Evolutionary conservation across 805 yeast genomes (phyloP).

Genomic region (Zygoascus tannicola): DNA sequence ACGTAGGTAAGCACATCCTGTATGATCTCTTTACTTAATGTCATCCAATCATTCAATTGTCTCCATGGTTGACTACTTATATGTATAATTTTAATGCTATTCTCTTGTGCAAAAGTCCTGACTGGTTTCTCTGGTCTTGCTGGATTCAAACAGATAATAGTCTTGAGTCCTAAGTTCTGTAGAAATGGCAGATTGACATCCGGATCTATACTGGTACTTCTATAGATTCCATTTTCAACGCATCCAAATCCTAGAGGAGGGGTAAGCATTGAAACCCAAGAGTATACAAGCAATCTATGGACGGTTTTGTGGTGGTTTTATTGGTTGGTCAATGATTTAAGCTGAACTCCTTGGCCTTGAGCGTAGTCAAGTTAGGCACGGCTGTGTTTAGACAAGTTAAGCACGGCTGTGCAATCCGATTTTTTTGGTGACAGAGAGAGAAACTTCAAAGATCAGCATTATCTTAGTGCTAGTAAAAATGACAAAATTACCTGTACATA

Average conservation of each 20-base stretch:
- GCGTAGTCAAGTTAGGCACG: no score
- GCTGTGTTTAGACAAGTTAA: no score
- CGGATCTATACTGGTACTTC: conserved; percentile 72
- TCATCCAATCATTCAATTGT: conserved; percentile 55
- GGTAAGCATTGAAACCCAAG: conserved; percentile 62
- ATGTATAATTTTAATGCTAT: conserved; percentile 27
- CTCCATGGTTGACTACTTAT: conserved; percentile 32
- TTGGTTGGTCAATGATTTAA: no score
- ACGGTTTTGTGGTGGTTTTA: no score
- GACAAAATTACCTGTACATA: conserved; percentile 15
- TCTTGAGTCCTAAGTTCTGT: conserved; percentile 57
- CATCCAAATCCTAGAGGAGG: conserved; percentile 91
- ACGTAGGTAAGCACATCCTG: conserved; percentile 57
- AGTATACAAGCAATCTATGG: no score
- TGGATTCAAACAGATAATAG: conserved; percentile 70
- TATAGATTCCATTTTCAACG: conserved; percentile 78
- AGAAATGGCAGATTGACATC: conserved; percentile 63
- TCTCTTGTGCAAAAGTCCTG: conserved; percentile 49
- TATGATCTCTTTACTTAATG: conserved; percentile 56
- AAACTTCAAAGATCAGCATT: no score
- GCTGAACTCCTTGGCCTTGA: no score
- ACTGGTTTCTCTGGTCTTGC: conserved; percentile 74
- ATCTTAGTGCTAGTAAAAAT: neutral
- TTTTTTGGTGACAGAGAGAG: no score
- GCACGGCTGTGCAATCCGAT: no score